Evolutionary conservation across 1,139 yeast genomes (phyloP).

Genomic region (Suhomyces atakaporum): DNA sequence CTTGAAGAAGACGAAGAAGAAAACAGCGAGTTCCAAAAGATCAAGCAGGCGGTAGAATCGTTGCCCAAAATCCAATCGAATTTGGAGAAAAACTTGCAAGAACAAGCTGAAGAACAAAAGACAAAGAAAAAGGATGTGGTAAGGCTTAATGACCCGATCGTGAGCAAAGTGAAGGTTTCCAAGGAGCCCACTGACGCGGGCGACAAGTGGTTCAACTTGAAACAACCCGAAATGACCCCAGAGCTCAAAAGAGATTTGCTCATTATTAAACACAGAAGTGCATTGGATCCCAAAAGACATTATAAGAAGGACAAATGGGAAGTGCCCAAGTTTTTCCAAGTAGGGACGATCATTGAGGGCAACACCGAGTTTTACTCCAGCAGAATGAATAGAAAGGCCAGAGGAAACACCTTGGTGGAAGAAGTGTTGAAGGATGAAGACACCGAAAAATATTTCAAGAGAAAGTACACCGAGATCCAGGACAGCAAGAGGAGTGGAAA

Average conservation of each 20-base stretch:
- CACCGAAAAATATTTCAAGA: constrained; percentile 75
- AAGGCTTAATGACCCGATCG: constrained; percentile 56
- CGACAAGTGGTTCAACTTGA: constrained; percentile 79
- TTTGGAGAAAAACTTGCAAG: constrained; percentile 26
- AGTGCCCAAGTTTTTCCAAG: constrained; percentile 78
- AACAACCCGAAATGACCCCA: constrained; percentile 76
- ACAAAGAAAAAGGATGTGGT: constrained; percentile 22
- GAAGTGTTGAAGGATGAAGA: constrained; percentile 77
- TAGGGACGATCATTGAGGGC: constrained; percentile 87
- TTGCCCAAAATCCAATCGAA: constrained; percentile 41
- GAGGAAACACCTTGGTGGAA: constrained; percentile 78
- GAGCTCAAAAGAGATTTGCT: constrained; percentile 74
- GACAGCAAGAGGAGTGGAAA: constrained; percentile 73
- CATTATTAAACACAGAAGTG: constrained; percentile 81
- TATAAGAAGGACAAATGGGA: constrained; percentile 87
- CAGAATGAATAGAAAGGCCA: constrained; percentile 67
- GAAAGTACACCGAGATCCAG: constrained; percentile 82
- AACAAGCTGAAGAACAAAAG: constrained; percentile 12
- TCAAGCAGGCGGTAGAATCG: constrained; percentile 31
- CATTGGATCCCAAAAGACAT: constrained; percentile 93
- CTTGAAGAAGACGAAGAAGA: constrained; percentile 11
- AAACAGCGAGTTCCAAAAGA: constrained; percentile 26
- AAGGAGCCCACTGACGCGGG: constrained; percentile 43
- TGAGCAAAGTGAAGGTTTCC: constrained; percentile 17
- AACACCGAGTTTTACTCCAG: constrained; percentile 75